Percentiles rank a stretch among this genome's conserved stretches.
Evolutionary conservation across 176 grass and related monocot genomes (phyloP).

Genomic region (Elaeis guineensis): DNA sequence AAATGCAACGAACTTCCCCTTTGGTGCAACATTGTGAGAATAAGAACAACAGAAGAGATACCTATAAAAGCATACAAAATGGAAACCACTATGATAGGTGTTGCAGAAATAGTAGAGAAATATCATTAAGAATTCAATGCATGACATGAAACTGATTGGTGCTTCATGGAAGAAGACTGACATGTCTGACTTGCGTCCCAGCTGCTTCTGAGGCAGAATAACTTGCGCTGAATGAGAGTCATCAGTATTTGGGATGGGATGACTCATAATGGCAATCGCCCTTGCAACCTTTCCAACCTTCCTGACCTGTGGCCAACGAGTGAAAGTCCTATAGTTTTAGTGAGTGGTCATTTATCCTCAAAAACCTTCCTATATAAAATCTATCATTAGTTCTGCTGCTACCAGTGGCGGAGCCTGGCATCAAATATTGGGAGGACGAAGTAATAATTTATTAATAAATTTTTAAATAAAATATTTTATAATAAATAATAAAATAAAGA

Average conservation of each 20-base stretch:
- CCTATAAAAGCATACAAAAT: slow-evolving; percentile 39
- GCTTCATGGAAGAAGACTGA: slow-evolving; percentile 28
- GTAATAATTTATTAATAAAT: too few species aligned
- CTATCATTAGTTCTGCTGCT: too few species aligned
- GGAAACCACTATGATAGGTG: slow-evolving; percentile 2
- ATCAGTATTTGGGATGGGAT: slow-evolving; percentile 68
- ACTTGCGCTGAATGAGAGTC: slow-evolving; percentile 86
- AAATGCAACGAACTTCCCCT: slow-evolving; percentile 92
- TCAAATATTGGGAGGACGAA: too few species aligned
- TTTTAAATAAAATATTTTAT: too few species aligned
- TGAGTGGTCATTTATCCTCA: too few species aligned
- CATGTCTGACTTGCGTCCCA: slow-evolving; percentile 91
- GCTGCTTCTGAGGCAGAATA: slow-evolving; percentile 92
- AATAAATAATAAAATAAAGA: too few species aligned
- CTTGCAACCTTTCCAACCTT: slow-evolving; percentile 80
- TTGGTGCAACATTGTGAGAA: slow-evolving; percentile 83
- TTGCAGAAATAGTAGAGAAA: not conserved
- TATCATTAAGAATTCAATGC: not conserved
- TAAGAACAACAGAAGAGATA: slow-evolving; percentile 96
- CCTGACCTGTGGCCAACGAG: slow-evolving; percentile 37
- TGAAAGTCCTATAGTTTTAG: too few species aligned
- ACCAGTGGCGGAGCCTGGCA: too few species aligned
- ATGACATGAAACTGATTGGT: slow-evolving; percentile 1
- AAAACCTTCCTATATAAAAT: too few species aligned
- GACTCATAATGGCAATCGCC: slow-evolving; percentile 91